phyloP scores from a whole-genome alignment of 805 yeast species.

The Clavispora vitiphila region DNA sequence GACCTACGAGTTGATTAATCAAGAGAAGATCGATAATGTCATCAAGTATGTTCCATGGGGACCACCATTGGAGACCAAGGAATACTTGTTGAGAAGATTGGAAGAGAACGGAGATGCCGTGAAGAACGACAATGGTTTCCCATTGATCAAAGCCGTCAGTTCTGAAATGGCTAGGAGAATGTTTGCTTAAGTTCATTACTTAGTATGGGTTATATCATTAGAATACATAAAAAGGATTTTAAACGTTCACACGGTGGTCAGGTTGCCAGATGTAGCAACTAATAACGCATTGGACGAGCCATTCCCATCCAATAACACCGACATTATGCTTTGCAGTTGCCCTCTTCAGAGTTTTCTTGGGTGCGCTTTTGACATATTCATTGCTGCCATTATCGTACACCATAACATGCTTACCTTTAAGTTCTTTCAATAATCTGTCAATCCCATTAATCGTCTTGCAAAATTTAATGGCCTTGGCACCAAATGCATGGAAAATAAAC shows the following conservation, averaged over 20 bases:
- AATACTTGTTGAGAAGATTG: conserved; percentile 78
- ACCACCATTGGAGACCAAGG: conserved; percentile 90
- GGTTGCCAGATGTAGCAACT: conserved; percentile 30
- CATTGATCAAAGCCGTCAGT: conserved; percentile 53
- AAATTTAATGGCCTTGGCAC: conserved; percentile 27
- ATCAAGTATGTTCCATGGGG: conserved; percentile 98
- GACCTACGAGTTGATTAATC: conserved; percentile 65
- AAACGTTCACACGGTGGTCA: conserved; percentile 1
- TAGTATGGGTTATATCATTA: conserved; percentile 1
- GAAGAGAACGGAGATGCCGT: conserved; percentile 97
- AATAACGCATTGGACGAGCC: conserved; percentile 62
- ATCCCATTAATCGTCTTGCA: conserved; percentile 4
- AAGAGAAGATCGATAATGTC: conserved; percentile 64
- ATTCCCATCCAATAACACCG: conserved; percentile 52
- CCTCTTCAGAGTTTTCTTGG: conserved; percentile 1
- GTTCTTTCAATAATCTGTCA: conserved; percentile 2
- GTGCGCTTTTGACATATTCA: conserved; percentile 5
- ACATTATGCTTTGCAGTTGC: background rate
- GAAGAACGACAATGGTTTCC: conserved; percentile 76
- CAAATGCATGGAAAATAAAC: conserved; percentile 44
- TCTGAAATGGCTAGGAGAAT: conserved; percentile 22
- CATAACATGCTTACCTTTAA: conserved; percentile 7
- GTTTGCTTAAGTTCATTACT: conserved; percentile 6
- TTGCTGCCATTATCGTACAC: conserved; percentile 25
- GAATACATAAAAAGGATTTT: background rate